Base-by-base conservation (phyloP, 1,139 yeast species). In the Yamadazyma mexicana region DNA sequence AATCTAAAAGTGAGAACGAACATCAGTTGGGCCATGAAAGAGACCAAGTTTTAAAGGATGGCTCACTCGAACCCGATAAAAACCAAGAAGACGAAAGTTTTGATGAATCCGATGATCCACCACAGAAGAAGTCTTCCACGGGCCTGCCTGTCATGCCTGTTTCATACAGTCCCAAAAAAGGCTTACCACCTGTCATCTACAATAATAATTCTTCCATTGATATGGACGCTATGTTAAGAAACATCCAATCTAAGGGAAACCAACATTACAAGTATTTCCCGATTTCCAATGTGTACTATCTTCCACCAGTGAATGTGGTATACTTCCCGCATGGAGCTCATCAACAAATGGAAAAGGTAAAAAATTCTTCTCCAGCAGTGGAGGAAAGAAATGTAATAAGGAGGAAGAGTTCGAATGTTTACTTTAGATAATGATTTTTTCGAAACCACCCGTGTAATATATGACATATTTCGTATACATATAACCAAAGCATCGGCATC, bases 321-420 rank as follows among this genome's bases (percentile, higher is more conserved):
- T 78, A 78, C 51, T 73, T 78, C 46, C 83, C 83, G 1, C 83
- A 78, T 52, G 70, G 81, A 5, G 79, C 75, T 2, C 82, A 77
- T 50, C 81, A 70, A 40, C 61, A 59, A 32, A 46, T 31, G 15
- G 34, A 31, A 6, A 44, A 40, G 24, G 32, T 26, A 14, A 35
- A 37, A 24, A 34, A 33, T n/a, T 5, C 34, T 3, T 38, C 49
- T 1, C 47, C 54, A 15, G 43, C 46, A 8, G 31, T 40, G 16
- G 50, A 44, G 20, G 49, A 42, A n/a, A 42, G 35, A 5, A 37
- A 31, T 20, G 32, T 37, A 35, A 16, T 42, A 7, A 43, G 54
- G 32, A 49, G 64, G 28, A 61, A 58, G 48, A 56, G 60, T 39
- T 61, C 66, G 2, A 63, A 62, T 40, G 66, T 63, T 27, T 63